A percentile compares a stretch with the other conserved stretches of the same genome.
phyloP scores from a whole-genome alignment of 1,284 basidiomycete species.

The Trichosporon sp. region DNA sequence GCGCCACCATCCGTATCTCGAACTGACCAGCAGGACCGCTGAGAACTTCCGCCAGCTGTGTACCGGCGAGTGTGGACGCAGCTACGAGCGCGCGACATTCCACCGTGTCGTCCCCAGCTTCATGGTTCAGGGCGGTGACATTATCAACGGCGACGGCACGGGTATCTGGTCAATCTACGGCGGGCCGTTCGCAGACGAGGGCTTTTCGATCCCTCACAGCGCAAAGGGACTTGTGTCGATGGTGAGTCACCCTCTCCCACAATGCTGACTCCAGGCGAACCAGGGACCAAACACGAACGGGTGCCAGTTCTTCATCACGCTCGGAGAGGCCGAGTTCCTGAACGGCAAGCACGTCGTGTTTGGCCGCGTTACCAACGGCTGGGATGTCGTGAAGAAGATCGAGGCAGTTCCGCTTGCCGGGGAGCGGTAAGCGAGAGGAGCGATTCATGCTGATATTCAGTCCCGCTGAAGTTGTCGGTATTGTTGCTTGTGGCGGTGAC shows the following conservation, averaged over 20 bases:
- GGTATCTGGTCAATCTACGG: conserved; percentile 52
- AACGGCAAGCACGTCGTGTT: conserved; percentile 95
- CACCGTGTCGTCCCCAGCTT: conserved; percentile 60
- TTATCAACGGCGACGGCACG: conserved; percentile 59
- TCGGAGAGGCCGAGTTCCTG: conserved; percentile 87
- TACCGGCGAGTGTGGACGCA: conserved; percentile 6
- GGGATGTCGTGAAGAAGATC: conserved; percentile 87
- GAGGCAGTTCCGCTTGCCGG: conserved; percentile 84
- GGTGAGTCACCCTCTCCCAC: conserved; percentile 11
- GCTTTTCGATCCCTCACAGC: conserved; percentile 25
- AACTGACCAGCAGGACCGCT: conserved; percentile 22
- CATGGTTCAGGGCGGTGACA: conserved; percentile 77
- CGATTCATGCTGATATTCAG: neutral
- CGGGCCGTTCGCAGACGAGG: conserved; percentile 41
- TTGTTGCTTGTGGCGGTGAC: conserved; percentile 6
- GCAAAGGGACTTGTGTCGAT: conserved; percentile 27
- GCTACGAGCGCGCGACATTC: conserved; percentile 24
- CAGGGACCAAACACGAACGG: conserved; percentile 90
- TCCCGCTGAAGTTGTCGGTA: neutral
- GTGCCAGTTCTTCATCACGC: conserved; percentile 96
- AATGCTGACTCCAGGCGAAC: conserved; percentile 67
- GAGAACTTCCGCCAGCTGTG: conserved; percentile 31
- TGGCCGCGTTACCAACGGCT: conserved; percentile 81
- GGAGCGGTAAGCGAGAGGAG: neutral
- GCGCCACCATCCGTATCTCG: neutral